phyloP scores from a whole-genome alignment of 208 protist species.

The Spongospora subterranea region DNA sequence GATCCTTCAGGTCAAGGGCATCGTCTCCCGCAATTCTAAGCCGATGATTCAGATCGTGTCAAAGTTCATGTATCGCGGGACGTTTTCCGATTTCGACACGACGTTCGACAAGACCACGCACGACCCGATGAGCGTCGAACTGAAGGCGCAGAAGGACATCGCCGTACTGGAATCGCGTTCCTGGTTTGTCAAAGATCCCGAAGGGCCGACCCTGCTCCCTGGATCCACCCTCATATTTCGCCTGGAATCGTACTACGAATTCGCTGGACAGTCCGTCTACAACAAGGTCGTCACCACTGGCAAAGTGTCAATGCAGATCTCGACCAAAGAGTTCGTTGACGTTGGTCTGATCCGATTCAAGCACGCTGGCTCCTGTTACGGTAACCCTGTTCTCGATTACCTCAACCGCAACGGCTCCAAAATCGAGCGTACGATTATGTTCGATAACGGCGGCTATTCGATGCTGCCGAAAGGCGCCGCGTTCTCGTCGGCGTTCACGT shows the following conservation, averaged over 20 bases:
- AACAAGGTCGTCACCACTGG: neutral
- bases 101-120: neutral
- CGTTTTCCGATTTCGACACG: neutral
- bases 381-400: constrained; percentile 70
- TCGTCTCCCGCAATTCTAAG: neutral
- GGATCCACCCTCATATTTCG: neutral
- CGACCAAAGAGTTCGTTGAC: constrained; percentile 63
- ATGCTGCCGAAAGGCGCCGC: neutral
- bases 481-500: neutral
- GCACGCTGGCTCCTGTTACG: constrained; percentile 47
- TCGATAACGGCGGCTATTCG: constrained; percentile 62
- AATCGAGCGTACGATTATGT: constrained; percentile 59
- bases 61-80: neutral
- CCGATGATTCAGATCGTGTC: neutral
- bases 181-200: neutral
- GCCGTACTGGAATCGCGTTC: neutral
- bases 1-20: neutral
- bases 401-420: constrained; percentile 66
- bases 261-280: neutral
- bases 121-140: neutral
- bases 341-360: constrained; percentile 67
- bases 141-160: neutral
- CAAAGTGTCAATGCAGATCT: neutral
- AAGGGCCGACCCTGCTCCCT: neutral
- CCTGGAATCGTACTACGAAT: neutral